These are phyloP conservation scores for Cardamine occulta DNA, from an alignment of 345 rosid genomes.

Conservation along the genomic window DNA sequence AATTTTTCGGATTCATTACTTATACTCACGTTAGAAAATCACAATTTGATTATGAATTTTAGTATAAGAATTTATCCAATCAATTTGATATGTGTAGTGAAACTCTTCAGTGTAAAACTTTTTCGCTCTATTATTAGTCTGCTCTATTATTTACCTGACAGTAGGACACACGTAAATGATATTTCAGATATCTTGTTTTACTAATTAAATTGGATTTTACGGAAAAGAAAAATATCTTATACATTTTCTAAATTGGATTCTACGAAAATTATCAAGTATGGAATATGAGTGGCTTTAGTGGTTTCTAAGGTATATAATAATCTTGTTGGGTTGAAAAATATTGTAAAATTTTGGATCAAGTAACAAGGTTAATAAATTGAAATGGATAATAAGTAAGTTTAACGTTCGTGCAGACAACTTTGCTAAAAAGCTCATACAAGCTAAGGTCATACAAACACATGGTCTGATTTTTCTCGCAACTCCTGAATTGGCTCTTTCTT, in stretches of 20 bases:
- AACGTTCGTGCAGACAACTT: background rate
- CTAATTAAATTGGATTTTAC: too few relatives aligned
- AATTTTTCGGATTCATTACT: background rate
- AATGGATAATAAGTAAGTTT: background rate
- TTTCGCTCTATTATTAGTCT: background rate
- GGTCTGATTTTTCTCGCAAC: too few relatives aligned
- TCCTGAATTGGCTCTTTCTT: too few relatives aligned
- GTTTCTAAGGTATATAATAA: background rate
- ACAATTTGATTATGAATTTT: background rate
- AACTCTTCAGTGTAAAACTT: background rate
- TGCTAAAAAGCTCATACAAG: too few relatives aligned
- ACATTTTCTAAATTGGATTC: background rate
- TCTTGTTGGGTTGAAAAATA: background rate
- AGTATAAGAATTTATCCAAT: background rate
- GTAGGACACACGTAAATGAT: too few relatives aligned
- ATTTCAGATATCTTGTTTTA: too few relatives aligned
- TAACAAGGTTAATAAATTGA: background rate
- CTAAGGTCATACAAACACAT: too few relatives aligned
- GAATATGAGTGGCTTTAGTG: background rate
- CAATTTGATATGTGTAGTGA: background rate
- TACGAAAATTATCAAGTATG: background rate
- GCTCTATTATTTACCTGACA: background rate
- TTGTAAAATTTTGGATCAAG: background rate
- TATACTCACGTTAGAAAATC: background rate
- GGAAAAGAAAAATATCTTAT: background rate